Evolutionary conservation across 1,284 basidiomycete genomes (phyloP), one percentile per base, ranked within the genome.

Genomic region (Lentinula novae-zelandiae): DNA sequence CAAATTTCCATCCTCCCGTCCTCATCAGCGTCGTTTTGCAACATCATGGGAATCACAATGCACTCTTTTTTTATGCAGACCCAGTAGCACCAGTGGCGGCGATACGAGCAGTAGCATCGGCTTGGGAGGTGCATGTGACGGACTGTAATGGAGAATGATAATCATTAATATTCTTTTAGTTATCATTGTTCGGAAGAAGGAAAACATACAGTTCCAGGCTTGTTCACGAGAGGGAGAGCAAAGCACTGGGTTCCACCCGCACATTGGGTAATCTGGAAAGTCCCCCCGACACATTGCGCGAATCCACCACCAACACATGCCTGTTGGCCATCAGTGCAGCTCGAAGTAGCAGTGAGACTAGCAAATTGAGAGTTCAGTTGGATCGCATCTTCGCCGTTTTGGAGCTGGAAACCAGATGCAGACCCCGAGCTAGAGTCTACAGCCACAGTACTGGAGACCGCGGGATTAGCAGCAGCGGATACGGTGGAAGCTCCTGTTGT

Each of bases 171-270:
- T 12, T 27, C 9, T n/a, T 15, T n/a, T 36, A 52, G 50, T 17
- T n/a, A 34, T n/a, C 12, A 27, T 27, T 8, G 15, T 34, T 52
- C 7, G 3, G 13, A 7, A 15, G 8, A 34, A 4, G 7, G 3
- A 52, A n/a, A 52, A 52, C 50, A 17, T 34, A 52, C 50, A 9
- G 85, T 86, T 52, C 84, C 85, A 3, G 74, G 65, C 59, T 69
- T 73, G 72, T 85, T 84, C 46, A 85, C 83, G 53, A 87, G 78
- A 31, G 85, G 85, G 52, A 87, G 79, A 10, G 83, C 83, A 53
- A 76, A 75, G 69, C 85, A 87, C 31, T 70, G 72, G 10, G 73
- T 68, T 1, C 71, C 70, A 31, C 70, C 69, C 5, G 71, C 72
- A 65, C 85, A 86, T 1, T 68, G 40, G 31, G 61, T 62, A 20